Evolutionary conservation across 176 grass and related monocot species (phyloP), one percentile per base, ranked within the genome.

Genomic region (Cymbopogon citratus): DNA sequence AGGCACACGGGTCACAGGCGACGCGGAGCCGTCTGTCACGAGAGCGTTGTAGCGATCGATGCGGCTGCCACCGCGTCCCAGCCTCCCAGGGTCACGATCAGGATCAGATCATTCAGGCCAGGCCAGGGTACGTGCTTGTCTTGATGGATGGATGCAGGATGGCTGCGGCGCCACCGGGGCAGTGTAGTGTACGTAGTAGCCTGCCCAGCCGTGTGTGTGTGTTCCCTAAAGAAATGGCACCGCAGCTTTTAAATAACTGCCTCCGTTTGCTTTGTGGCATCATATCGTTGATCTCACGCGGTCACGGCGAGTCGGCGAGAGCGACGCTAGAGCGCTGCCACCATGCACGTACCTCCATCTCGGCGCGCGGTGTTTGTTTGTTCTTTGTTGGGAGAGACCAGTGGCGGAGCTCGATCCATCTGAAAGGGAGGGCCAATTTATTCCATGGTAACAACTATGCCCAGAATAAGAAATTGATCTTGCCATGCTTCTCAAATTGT

Each of bases 191-290:
- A n/a, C n/a, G n/a, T 3, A 49, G 45, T 48, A 15, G 45, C 3
- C 45, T 18, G 46, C 46, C 46, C 46, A 49, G 46, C 46, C 46
- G 18, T 54, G 71, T 85, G 77, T 87, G 86, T 33, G n/a, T n/a
- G n/a, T 54, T 41, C 71, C 87, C 82, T 52, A 63, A 69, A 69
- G 82, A 81, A 80, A 89, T 62, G 82, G 71, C 82, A 71, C 51
- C 24, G 12, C 70, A 15, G 51, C 5, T 29, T 73, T 73, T 45
- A 71, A 71, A 71, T 43, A 33, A 33, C 31, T 33, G 31, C 31
- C 31, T 3, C 49, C 48, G 43, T 16, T 2, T 9, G 4, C 35
- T 1, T 43, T 60, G 69, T 71, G 31, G 31, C 31, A 33, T 33
- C 31, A 3, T 33, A 3, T 33, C 31, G 31, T 18, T 16, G 46